Evolutionary conservation across 129 eudicot genomes (phyloP).

Genomic region (Scalesia atractyloides): DNA sequence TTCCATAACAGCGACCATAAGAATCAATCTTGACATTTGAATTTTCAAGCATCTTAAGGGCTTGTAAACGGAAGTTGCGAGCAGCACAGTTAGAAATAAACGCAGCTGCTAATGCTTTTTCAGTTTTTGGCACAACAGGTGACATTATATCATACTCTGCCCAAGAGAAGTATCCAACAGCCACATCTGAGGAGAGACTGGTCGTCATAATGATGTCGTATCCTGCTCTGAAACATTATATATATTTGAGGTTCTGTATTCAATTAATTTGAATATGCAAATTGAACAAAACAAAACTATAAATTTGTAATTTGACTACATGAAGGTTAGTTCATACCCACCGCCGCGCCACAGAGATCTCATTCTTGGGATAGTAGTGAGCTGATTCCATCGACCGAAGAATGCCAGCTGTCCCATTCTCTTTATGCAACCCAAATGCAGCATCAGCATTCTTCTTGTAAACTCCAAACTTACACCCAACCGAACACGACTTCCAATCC

Average conservation of each 20-base stretch:
- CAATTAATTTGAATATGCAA: too few relatives aligned
- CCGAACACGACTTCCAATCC: conserved; percentile 59
- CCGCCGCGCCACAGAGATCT: conserved; percentile 61
- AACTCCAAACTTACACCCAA: conserved; percentile 54
- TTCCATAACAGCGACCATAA: conserved; percentile 87
- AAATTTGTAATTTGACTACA: too few relatives aligned
- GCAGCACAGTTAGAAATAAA: conserved; percentile 96
- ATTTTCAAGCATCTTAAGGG: conserved; percentile 79
- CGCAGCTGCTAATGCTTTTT: conserved; percentile 89
- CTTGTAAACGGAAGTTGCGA: conserved; percentile 86
- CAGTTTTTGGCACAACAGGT: conserved; percentile 83
- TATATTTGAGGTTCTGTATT: too few relatives aligned
- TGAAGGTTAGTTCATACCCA: conserved; percentile 58
- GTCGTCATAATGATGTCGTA: conserved; percentile 83
- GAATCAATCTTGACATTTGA: conserved; percentile 74
- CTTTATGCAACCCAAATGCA: conserved; percentile 52
- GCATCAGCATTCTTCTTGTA: conserved; percentile 56
- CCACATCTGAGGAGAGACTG: conserved; percentile 96
- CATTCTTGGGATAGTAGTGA: conserved; percentile 56
- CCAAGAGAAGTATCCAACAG: conserved; percentile 98
- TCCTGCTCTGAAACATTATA: conserved; percentile 56
- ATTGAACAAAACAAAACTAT: too few relatives aligned
- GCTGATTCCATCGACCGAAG: conserved; percentile 74
- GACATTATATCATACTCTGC: conserved; percentile 98
- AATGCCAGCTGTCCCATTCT: conserved; percentile 40